A percentile compares a stretch with the other conserved stretches of the same genome.
Conservation (phyloP, 116 monocot species). For the Zostera marina region DNA sequence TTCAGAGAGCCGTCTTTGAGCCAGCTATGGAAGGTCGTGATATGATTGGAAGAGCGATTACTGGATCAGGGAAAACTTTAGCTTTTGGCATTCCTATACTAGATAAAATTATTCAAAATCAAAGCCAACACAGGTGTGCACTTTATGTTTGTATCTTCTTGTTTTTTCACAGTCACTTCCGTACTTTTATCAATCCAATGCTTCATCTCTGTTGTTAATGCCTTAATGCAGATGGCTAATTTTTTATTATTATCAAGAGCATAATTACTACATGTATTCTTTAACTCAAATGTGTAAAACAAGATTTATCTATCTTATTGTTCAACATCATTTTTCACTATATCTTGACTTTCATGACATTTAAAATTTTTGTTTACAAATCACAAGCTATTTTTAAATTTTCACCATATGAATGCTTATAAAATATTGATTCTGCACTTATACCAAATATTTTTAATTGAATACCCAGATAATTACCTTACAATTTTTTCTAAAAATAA, state of each 20-base stretch:
- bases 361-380: too few relatives aligned
- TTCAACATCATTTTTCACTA: neutral
- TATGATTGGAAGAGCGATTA: constrained; percentile 87
- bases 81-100: constrained; percentile 94
- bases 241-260: too few relatives aligned
- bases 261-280: too few relatives aligned
- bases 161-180: neutral
- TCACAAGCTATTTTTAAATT: too few relatives aligned
- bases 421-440: too few relatives aligned
- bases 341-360: too few relatives aligned
- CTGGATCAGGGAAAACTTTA: constrained; percentile 88
- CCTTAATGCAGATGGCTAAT: too few relatives aligned
- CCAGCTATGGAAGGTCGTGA: constrained; percentile 88
- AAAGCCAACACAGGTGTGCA: neutral
- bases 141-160: neutral
- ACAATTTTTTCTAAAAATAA: too few relatives aligned
- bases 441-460: neutral
- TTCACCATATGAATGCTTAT: too few relatives aligned
- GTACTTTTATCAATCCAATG: neutral
- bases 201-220: too few relatives aligned
- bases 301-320: neutral
- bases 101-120: constrained; percentile 36
- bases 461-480: too few relatives aligned
- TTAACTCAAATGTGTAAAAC: neutral
- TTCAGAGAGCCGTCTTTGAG: constrained; percentile 75